These are phyloP conservation scores for Vinca minor DNA, from an alignment of 257 asterid species.

Conservation along the genomic window DNA sequence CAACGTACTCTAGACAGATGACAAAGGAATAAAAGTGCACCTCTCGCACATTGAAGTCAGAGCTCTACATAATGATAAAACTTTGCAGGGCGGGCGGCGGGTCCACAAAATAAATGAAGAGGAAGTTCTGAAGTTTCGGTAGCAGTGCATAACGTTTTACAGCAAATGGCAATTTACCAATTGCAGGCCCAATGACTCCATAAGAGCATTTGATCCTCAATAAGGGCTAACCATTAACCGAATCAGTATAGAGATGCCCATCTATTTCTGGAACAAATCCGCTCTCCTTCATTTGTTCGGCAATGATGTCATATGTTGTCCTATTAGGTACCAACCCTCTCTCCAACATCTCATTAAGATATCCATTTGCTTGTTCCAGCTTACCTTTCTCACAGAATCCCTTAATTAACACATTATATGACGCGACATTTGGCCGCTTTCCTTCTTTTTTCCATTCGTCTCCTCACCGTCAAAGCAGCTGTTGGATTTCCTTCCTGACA, in stretches of 20 bases:
- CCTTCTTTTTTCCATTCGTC: slow-evolving; percentile 84
- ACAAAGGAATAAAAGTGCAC: neutral
- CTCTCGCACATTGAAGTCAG: neutral
- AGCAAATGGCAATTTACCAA: neutral
- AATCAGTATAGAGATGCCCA: slow-evolving; percentile 57
- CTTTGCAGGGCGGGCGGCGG: neutral
- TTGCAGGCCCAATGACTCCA: neutral
- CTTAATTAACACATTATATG: slow-evolving; percentile 69
- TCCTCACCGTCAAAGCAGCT: slow-evolving; percentile 58
- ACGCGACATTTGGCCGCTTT: slow-evolving; percentile 58
- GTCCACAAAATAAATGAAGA: neutral
- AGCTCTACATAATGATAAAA: neutral
- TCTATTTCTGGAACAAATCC: slow-evolving; percentile 81
- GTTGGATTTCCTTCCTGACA: slow-evolving; percentile 51
- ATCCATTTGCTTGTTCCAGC: slow-evolving; percentile 57
- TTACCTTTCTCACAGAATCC: slow-evolving; percentile 54
- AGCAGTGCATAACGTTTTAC: neutral
- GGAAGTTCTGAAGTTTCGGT: neutral
- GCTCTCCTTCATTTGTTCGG: slow-evolving; percentile 74
- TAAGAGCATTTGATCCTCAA: neutral
- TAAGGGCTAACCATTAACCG: slow-evolving; percentile 18
- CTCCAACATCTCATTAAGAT: slow-evolving; percentile 89
- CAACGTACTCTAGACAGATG: neutral
- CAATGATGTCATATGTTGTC: slow-evolving; percentile 61
- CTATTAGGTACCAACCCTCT: slow-evolving; percentile 74